Base-by-base conservation (phyloP, 1,139 yeast genomes). In the Lodderomyces beijingensis region DNA sequence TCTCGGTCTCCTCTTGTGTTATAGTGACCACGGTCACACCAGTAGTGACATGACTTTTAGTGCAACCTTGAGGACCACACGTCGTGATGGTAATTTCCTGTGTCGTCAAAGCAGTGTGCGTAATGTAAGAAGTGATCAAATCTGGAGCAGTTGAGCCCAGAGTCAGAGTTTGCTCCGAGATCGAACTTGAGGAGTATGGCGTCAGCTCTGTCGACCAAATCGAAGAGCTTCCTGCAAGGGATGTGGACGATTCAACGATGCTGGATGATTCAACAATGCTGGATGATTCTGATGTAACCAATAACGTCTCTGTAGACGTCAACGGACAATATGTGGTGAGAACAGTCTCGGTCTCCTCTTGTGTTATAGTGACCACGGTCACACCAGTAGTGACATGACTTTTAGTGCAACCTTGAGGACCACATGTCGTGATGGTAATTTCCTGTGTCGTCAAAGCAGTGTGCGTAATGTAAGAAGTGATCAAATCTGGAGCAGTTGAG, bases 321-420 rank as follows among this genome's bases (percentile, higher is more conserved):
- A 28, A 25, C 16, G 32, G 35, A 28, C 28, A 28, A 14, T 23
- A 33, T 16, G 35, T 28, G 2, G 35, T 28, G 28, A 13, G 28
- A 2, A 6, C 4, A 25, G 35, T 28, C 6, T 16, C 28, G 1
- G 18, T 23, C 14, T 23, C 31, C 3, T 21, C 16, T 19, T 19
- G 14, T 23, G 25, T 32, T 13, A 7, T 26, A 13, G 35, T 32
- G 16, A 27, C 12, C n/a, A 28, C 28, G 4, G 35, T 27, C 10
- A 32, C 28, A 22, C 32, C 35, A 25, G 36, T 33, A 16, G 30
- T 31, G 15, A 24, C 22, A 19, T 25, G 13, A 25, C 29, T 20
- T 24, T 27, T 20, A 18, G 20, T 12, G 13, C 15, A 16, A 12
- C 32, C 30, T 3, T 19, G 20, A 12, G 19, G 17, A 15, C 14